Percentiles rank a stretch among this genome's conserved stretches.
Conservation (phyloP, 164 flowering plant genomes). For the Platanus orientalis region DNA sequence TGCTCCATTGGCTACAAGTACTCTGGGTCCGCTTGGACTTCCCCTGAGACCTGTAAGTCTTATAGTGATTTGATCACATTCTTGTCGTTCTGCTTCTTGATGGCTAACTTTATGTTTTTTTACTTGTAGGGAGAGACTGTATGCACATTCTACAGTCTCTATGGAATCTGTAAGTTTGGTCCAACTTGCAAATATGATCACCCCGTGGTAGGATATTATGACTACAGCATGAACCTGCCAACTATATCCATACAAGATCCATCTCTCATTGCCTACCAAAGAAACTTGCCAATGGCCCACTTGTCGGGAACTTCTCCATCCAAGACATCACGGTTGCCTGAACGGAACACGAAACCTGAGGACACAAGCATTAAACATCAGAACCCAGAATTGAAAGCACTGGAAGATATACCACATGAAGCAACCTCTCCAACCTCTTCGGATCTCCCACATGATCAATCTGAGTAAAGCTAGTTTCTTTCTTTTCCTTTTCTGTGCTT, state of each 20-base stretch:
- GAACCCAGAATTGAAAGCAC: not conserved
- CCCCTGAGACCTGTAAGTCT: constrained; percentile 79
- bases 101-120: not conserved
- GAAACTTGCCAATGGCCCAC: constrained; percentile 20
- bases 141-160: constrained; percentile 28
- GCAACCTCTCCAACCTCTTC: not conserved
- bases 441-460: not conserved
- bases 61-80: not conserved
- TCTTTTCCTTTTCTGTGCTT: constrained; percentile 5
- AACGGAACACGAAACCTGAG: constrained; percentile 18
- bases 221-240: constrained; percentile 34
- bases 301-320: constrained; percentile 24
- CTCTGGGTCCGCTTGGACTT: constrained; percentile 52
- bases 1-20: constrained; percentile 27
- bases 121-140: constrained; percentile 20
- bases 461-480: not conserved
- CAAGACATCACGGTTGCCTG: constrained; percentile 19
- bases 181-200: constrained; percentile 73
- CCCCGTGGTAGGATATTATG: constrained; percentile 40
- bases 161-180: constrained; percentile 57
- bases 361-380: not conserved
- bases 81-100: constrained; percentile 1
- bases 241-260: constrained; percentile 32
- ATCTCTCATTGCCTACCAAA: constrained; percentile 26
- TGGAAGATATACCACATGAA: not conserved